phyloP scores from a whole-genome alignment of 495 filamentous ascomycete genomes.

The Monascus purpureus region DNA sequence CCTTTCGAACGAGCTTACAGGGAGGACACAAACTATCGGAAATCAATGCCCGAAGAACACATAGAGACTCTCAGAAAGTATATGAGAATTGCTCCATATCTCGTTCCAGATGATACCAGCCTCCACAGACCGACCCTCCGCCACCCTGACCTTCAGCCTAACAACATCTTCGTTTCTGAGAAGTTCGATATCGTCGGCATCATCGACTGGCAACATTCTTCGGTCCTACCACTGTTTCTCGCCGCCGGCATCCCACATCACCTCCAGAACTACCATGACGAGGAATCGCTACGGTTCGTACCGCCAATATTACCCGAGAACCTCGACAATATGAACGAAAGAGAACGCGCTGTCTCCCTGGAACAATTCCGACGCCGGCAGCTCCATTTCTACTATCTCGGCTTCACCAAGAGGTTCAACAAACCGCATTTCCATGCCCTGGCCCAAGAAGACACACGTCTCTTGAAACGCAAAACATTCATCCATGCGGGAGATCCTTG shows the following conservation, averaged over 20 bases:
- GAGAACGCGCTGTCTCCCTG: constrained; percentile 5
- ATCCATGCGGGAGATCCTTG: constrained; percentile 14
- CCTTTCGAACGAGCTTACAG: constrained; percentile 5
- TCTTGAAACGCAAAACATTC: constrained; percentile 10
- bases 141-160: constrained; percentile 7
- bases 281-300: constrained; percentile 4
- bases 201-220: constrained; percentile 17
- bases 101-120: background rate
- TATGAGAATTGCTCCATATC: constrained; percentile 8
- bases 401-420: constrained; percentile 11
- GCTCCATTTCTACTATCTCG: constrained; percentile 10
- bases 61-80: constrained; percentile 9
- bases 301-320: constrained; percentile 7
- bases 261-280: constrained; percentile 9
- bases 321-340: constrained; percentile 5
- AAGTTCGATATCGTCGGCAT: constrained; percentile 10
- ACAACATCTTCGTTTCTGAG: constrained; percentile 12
- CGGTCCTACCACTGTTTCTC: constrained; percentile 8
- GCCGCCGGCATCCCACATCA: constrained; percentile 9
- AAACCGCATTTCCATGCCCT: constrained; percentile 9
- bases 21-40: constrained; percentile 10
- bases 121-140: background rate
- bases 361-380: constrained; percentile 10
- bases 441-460: constrained; percentile 6
- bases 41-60: constrained; percentile 6